A percentile compares a stretch with the other conserved stretches of the same genome.
phyloP scores from a whole-genome alignment of 805 yeast genomes.

The Lipomyces mesembrius region DNA sequence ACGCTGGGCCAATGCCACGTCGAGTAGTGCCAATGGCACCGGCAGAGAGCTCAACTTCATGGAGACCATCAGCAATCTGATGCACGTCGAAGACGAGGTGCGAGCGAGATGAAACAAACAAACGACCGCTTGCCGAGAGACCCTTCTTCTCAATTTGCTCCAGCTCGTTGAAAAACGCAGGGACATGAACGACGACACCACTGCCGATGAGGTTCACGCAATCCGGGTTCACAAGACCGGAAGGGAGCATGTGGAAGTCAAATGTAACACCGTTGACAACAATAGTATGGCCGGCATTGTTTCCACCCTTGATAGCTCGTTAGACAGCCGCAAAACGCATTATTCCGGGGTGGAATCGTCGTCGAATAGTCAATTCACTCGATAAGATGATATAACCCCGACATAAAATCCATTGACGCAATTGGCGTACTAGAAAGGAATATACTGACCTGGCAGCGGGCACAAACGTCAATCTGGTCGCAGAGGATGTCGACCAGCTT shows the following conservation, averaged over 20 bases:
- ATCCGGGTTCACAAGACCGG: constrained; percentile 93
- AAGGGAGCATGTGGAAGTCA: constrained; percentile 98
- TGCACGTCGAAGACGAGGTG: constrained; percentile 98
- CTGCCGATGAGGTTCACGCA: constrained; percentile 90
- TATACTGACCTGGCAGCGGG: constrained; percentile 66
- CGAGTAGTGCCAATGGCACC: constrained; percentile 97
- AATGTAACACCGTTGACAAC: constrained; percentile 87
- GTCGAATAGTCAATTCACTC: constrained; percentile 6
- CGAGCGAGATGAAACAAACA: constrained; percentile 90
- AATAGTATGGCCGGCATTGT: constrained; percentile 98
- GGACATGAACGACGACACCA: constrained; percentile 95
- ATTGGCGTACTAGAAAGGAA: neutral
- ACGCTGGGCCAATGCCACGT: constrained; percentile 98
- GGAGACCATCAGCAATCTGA: constrained; percentile 92
- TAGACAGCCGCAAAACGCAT: neutral
- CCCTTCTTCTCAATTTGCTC: constrained; percentile 78
- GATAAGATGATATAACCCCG: neutral
- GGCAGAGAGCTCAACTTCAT: constrained; percentile 84
- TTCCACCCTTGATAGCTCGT: constrained; percentile 71
- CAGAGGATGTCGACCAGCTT: constrained; percentile 93
- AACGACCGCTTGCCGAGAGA: constrained; percentile 65
- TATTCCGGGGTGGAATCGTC: neutral
- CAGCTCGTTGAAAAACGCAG: constrained; percentile 88
- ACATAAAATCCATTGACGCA: constrained; percentile 6
- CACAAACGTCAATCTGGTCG: constrained; percentile 94